These are phyloP conservation scores for Sclerotinia spermophila DNA, from an alignment of 2,329 filamentous ascomycete genomes.

Conservation along the genomic window DNA sequence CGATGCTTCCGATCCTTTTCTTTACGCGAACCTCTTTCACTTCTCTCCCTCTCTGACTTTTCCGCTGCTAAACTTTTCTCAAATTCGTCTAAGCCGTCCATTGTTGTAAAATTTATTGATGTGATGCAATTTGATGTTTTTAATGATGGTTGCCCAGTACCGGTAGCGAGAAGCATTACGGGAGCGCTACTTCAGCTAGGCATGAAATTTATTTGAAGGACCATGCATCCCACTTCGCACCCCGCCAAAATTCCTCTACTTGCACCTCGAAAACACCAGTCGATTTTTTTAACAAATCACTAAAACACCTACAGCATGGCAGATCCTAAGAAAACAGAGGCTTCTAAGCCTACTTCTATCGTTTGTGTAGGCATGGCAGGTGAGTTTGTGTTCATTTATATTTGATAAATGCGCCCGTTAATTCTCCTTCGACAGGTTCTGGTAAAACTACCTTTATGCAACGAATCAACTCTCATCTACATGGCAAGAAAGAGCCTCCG, in stretches of 20 bases:
- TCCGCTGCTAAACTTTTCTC: slow-evolving; percentile 71
- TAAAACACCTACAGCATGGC: slow-evolving; percentile 37
- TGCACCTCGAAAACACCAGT: slow-evolving; percentile 8
- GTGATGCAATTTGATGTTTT: slow-evolving; percentile 13
- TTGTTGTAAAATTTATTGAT: slow-evolving; percentile 31
- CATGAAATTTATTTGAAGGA: slow-evolving; percentile 20
- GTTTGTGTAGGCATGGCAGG: slow-evolving; percentile 98
- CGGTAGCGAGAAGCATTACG: slow-evolving; percentile 13
- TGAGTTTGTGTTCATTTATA: slow-evolving; percentile 36
- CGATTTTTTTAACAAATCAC: neutral
- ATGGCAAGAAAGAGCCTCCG: slow-evolving; percentile 73
- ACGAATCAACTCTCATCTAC: slow-evolving; percentile 89
- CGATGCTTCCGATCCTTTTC: slow-evolving; percentile 39
- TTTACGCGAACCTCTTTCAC: slow-evolving; percentile 46
- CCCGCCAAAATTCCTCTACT: slow-evolving; percentile 25
- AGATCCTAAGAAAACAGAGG: slow-evolving; percentile 34
- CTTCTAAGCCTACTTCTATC: slow-evolving; percentile 64
- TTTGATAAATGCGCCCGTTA: slow-evolving; percentile 4
- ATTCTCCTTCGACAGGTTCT: slow-evolving; percentile 56
- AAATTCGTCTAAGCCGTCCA: slow-evolving; percentile 65
- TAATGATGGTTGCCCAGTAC: neutral
- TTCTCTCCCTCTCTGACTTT: slow-evolving; percentile 51
- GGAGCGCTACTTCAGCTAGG: slow-evolving; percentile 17
- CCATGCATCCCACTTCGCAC: slow-evolving; percentile 28
- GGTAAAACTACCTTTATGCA: slow-evolving; percentile 99